These are phyloP conservation scores for Solanum phureja DNA, from an alignment of 257 asterid genomes.

Conservation along the genomic window DNA sequence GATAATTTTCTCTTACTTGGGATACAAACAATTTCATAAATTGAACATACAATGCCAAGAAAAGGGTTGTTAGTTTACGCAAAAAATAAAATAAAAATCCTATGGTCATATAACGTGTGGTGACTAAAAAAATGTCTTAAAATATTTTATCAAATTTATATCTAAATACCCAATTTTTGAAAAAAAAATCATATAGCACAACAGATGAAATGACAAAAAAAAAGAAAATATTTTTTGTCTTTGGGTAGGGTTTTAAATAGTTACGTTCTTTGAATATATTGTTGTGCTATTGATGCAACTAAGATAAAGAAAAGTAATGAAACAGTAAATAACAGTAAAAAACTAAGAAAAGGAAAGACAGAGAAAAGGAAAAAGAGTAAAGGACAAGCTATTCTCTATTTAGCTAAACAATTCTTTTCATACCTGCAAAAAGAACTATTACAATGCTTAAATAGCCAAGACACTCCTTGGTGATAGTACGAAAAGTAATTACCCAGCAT, in stretches of 20 bases:
- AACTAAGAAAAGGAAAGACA: too few species aligned
- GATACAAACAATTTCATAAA: neutral
- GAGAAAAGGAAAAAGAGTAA: too few species aligned
- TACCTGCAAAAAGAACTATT: too few species aligned
- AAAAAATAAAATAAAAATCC: neutral
- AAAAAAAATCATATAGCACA: neutral
- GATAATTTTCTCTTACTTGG: neutral
- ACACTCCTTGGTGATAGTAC: too few species aligned
- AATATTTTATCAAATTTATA: neutral
- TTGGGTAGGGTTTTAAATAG: neutral
- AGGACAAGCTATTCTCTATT: too few species aligned
- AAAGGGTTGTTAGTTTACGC: neutral
- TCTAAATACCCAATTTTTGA: too few species aligned
- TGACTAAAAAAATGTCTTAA: neutral
- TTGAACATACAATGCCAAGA: neutral
- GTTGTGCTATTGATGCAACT: neutral
- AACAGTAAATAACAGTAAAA: too few species aligned
- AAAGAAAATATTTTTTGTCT: fast-evolving
- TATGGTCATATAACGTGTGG: neutral
- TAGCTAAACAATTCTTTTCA: too few species aligned
- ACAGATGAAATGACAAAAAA: neutral
- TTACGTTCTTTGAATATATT: neutral
- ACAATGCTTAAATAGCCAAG: too few species aligned
- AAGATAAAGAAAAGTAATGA: too few species aligned
- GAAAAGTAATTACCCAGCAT: too few species aligned